phyloP scores from a whole-genome alignment of 2,329 filamentous ascomycete species.

The Xylariales sp. region DNA sequence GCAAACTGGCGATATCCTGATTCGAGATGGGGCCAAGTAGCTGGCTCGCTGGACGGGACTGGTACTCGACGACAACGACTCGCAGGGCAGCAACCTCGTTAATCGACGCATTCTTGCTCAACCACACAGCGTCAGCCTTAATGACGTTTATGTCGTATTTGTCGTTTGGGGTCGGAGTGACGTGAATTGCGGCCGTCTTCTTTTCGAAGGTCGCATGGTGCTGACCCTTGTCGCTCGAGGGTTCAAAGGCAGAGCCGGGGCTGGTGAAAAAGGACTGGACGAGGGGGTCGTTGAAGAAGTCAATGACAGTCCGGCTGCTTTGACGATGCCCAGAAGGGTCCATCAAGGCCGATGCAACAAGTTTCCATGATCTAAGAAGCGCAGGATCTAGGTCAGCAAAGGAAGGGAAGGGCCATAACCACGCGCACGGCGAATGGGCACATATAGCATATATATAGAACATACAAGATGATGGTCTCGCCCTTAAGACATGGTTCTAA shows the following conservation, averaged over 20 bases:
- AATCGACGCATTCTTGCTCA: conserved; percentile 80
- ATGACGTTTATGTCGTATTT: conserved; percentile 81
- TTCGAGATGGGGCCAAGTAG: conserved; percentile 78
- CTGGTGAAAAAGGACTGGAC: conserved; percentile 75
- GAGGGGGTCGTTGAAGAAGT: conserved; percentile 77
- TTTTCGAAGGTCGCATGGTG: conserved; percentile 81
- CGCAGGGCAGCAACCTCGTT: conserved; percentile 86
- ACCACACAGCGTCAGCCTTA: conserved; percentile 87
- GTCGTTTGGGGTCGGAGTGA: conserved; percentile 73
- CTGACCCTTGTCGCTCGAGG: conserved; percentile 63
- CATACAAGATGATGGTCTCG: conserved; percentile 83
- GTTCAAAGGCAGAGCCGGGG: conserved; percentile 75
- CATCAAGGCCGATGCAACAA: conserved; percentile 65
- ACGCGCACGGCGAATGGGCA: background rate
- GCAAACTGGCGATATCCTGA: conserved; percentile 80
- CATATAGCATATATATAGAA: conserved; percentile 36
- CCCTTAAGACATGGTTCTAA: conserved; percentile 87
- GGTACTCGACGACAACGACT: conserved; percentile 84
- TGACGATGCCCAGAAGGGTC: conserved; percentile 69
- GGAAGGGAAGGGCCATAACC: background rate
- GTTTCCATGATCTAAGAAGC: conserved; percentile 68
- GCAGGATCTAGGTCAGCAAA: conserved; percentile 37
- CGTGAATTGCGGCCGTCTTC: conserved; percentile 87
- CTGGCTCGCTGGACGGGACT: conserved; percentile 79
- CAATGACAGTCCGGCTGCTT: conserved; percentile 65